phyloP scores from a whole-genome alignment of 2,329 filamentous ascomycete genomes.

The Davidsoniella virescens region DNA sequence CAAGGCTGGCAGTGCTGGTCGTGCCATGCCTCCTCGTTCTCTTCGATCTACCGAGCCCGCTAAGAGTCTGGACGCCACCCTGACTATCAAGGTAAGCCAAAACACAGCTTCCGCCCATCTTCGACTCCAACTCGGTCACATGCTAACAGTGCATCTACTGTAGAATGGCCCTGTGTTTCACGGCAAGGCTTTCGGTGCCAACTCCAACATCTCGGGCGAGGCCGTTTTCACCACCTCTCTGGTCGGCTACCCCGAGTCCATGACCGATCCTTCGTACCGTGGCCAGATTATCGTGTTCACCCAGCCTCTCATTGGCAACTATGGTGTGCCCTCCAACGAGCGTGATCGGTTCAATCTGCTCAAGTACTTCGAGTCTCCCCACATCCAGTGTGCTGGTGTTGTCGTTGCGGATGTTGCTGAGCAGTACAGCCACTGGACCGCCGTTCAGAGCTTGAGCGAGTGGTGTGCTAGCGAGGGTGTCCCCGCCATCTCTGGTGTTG shows the following conservation, averaged over 20 bases:
- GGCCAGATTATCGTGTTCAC: slow-evolving; percentile 98
- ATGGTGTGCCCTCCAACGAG: slow-evolving; percentile 76
- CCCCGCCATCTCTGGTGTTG: slow-evolving; percentile 88
- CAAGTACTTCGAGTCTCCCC: slow-evolving; percentile 95
- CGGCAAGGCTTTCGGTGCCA: slow-evolving; percentile 91
- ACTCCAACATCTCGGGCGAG: slow-evolving; percentile 92
- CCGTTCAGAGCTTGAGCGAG: slow-evolving; percentile 77
- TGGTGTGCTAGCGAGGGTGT: slow-evolving; percentile 97
- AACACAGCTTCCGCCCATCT: not conserved
- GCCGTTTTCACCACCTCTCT: slow-evolving; percentile 97
- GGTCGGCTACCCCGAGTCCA: slow-evolving; percentile 92
- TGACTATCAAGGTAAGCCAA: slow-evolving; percentile 65
- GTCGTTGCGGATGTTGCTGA: slow-evolving; percentile 89
- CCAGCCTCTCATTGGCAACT: slow-evolving; percentile 94
- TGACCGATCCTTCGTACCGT: slow-evolving; percentile 76
- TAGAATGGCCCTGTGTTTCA: slow-evolving; percentile 91
- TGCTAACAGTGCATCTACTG: slow-evolving; percentile 5
- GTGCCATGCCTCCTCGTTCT: slow-evolving; percentile 32
- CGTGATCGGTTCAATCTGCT: slow-evolving; percentile 80
- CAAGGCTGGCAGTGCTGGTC: slow-evolving; percentile 48
- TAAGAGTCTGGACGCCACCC: slow-evolving; percentile 60
- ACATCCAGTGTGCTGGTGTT: slow-evolving; percentile 90
- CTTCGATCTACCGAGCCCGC: slow-evolving; percentile 9
- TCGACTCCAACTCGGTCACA: not conserved
- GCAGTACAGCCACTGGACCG: slow-evolving; percentile 97